phyloP scores from a whole-genome alignment of 768 basidiomycete species.

The Clitopilus hobsonii region DNA sequence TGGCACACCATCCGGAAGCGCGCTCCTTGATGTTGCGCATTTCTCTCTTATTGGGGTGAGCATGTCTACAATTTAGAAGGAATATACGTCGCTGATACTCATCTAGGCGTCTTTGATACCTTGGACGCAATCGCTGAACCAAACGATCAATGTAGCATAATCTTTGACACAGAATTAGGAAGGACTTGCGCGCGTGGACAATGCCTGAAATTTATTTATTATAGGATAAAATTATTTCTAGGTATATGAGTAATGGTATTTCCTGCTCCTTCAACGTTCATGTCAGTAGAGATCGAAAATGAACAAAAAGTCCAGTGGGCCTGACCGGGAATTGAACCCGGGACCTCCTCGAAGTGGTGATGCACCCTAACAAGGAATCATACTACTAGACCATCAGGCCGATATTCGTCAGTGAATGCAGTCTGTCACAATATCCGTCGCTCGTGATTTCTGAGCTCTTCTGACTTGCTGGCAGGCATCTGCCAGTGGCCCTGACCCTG shows the following conservation, averaged over 20 bases:
- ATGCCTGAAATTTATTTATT: no score
- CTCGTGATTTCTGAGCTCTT: no score
- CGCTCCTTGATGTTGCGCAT: constrained; percentile 31
- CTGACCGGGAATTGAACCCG: constrained; percentile 87
- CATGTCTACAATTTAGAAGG: not conserved
- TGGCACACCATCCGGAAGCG: constrained; percentile 18
- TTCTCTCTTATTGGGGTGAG: constrained; percentile 35
- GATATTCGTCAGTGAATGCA: not conserved
- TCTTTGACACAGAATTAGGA: not conserved
- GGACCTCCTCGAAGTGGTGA: constrained; percentile 68
- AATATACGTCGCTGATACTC: not conserved
- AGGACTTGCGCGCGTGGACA: no score
- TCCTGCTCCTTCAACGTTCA: not conserved
- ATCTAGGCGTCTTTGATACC: not conserved
- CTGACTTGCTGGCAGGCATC: no score
- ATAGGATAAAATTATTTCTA: no score
- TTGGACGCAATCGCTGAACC: not conserved
- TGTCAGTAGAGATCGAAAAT: not conserved
- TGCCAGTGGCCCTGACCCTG: no score
- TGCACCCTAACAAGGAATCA: constrained; percentile 1
- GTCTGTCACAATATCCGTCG: not conserved
- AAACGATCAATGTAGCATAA: not conserved
- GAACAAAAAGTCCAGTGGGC: constrained; percentile 34
- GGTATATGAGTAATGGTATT: no score
- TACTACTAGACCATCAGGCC: constrained; percentile 1